phyloP scores from a whole-genome alignment of 1,284 basidiomycete genomes.

The Xanthoconium separans region DNA sequence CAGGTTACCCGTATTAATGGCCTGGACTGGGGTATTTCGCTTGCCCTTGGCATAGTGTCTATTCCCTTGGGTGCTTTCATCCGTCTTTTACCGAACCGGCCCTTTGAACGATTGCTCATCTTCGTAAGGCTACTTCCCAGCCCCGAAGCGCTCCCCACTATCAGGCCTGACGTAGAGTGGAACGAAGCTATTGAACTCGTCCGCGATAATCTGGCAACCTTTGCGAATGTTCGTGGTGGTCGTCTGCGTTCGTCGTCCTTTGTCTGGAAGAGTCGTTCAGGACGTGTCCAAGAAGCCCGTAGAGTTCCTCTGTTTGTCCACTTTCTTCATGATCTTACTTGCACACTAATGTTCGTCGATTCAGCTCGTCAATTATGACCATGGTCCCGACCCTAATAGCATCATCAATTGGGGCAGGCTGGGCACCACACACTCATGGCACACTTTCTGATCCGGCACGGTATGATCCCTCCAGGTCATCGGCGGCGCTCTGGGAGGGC shows the following conservation, averaged over 20 bases:
- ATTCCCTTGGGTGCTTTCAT: constrained; percentile 87
- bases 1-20: constrained; percentile 80
- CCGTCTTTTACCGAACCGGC: constrained; percentile 79
- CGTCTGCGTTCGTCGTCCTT: constrained; percentile 82
- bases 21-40: constrained; percentile 91
- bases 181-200: constrained; percentile 73
- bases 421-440: constrained; percentile 54
- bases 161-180: constrained; percentile 66
- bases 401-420: constrained; percentile 82
- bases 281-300: constrained; percentile 52
- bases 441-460: constrained; percentile 74
- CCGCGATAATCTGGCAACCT: constrained; percentile 82
- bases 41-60: constrained; percentile 84
- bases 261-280: constrained; percentile 73
- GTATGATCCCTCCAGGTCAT: constrained; percentile 75
- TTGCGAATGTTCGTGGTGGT: constrained; percentile 82
- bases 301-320: constrained; percentile 39
- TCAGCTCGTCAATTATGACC: constrained; percentile 69
- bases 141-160: constrained; percentile 67
- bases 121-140: constrained; percentile 65
- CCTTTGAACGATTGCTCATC: constrained; percentile 76
- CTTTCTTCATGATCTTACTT: neutral
- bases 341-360: constrained; percentile 4
- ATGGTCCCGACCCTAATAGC: constrained; percentile 89
- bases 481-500: constrained; percentile 78